Evolutionary conservation across 441 rosid genomes (phyloP).

Genomic region (Macaranga tanarius): DNA sequence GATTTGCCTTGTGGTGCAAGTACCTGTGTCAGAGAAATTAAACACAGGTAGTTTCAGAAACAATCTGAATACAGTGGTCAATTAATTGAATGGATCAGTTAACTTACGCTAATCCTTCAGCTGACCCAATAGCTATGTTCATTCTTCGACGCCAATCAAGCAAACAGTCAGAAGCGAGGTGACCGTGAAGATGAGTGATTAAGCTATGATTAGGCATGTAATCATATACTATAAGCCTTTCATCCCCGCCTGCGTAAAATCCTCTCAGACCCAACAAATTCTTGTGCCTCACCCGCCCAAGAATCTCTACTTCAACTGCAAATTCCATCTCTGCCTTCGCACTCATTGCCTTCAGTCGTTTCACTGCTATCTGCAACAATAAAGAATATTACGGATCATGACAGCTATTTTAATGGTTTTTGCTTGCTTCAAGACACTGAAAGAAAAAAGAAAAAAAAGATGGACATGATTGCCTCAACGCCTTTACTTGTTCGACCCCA

Average conservation of each 20-base stretch:
- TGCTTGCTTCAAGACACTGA: not conserved
- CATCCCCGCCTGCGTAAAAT: constrained; percentile 89
- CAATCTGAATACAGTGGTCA: not conserved
- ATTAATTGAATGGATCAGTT: not conserved
- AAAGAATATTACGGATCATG: too few relatives aligned
- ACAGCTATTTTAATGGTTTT: not conserved
- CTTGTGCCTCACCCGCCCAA: constrained; percentile 84
- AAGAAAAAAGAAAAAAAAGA: not conserved
- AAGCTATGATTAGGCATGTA: constrained; percentile 90
- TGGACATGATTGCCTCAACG: constrained; percentile 51
- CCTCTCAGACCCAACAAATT: constrained; percentile 78
- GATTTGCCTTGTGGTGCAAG: constrained; percentile 84
- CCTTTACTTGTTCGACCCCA: constrained; percentile 98
- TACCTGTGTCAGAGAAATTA: constrained; percentile 40
- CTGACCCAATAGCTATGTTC: constrained; percentile 74
- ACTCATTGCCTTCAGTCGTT: constrained; percentile 88
- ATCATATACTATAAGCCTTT: constrained; percentile 84
- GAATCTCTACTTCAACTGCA: constrained; percentile 81
- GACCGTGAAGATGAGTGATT: constrained; percentile 85
- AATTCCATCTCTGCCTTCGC: constrained; percentile 85
- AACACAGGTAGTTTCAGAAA: not conserved
- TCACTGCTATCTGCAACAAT: constrained; percentile 73
- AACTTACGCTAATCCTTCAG: constrained; percentile 86
- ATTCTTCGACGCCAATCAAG: constrained; percentile 72
- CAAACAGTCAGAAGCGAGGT: constrained; percentile 70